These are phyloP conservation scores for Plasmodium vivax DNA, from an alignment of 169 alveolate species.

Conservation along the genomic window DNA sequence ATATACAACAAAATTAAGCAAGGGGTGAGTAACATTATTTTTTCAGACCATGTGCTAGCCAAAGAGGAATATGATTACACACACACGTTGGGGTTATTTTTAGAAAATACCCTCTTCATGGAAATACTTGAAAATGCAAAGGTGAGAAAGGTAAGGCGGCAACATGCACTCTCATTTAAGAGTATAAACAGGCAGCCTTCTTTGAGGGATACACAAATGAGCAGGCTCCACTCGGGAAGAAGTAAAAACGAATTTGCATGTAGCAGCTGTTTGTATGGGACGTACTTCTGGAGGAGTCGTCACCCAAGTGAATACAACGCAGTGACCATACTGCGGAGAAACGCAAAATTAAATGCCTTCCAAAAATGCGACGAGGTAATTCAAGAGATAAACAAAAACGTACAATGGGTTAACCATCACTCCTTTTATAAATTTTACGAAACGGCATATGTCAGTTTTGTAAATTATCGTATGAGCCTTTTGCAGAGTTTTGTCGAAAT, in stretches of 20 bases:
- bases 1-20: slow-evolving; percentile 45
- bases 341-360: background rate
- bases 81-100: slow-evolving; percentile 18
- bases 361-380: slow-evolving; percentile 14
- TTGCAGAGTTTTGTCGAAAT: slow-evolving; percentile 19
- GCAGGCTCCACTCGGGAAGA: background rate
- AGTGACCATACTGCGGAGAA: slow-evolving; percentile 9
- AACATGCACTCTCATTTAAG: background rate
- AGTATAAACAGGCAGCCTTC: background rate
- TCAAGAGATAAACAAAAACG: slow-evolving; percentile 28
- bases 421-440: slow-evolving; percentile 70
- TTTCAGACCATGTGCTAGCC: slow-evolving; percentile 53
- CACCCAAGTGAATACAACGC: background rate
- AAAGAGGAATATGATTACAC: slow-evolving; percentile 39
- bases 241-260: background rate
- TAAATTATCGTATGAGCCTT: slow-evolving; percentile 43
- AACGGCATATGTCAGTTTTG: slow-evolving; percentile 60
- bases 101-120: slow-evolving; percentile 47
- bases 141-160: background rate
- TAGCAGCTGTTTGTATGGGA: slow-evolving; percentile 22
- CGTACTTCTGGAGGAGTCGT: slow-evolving; percentile 8
- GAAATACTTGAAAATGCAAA: background rate
- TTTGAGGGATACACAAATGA: background rate
- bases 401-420: slow-evolving; percentile 54
- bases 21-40: slow-evolving; percentile 16